Base-by-base conservation (phyloP, 1,284 basidiomycete genomes). In the Tranzscheliella williamsii region DNA sequence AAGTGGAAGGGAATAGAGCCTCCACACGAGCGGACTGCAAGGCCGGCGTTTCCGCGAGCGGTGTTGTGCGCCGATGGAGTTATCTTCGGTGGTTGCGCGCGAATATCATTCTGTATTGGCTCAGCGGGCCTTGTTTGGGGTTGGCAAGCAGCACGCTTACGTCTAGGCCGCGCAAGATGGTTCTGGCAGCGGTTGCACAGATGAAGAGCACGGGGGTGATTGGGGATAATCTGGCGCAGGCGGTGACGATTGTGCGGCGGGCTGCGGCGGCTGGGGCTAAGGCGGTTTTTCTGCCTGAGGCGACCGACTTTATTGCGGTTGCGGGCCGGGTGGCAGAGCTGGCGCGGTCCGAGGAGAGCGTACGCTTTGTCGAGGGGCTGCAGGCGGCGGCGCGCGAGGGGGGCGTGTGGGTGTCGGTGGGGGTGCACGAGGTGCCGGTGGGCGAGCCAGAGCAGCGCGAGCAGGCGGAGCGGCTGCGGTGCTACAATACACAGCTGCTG, bases 221-320 rank as follows among this genome's bases (percentile, higher is more conserved):
- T 29, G 57, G 61, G 31, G 70, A 70, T 21, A 77, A 77, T 34
- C 54, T 72, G 13, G 41, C 58, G 0, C 43, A 42, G 9, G 52
- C 62, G 1, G 26, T 60, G 20, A 34, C 41, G 5, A 35, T 82
- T n/a, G 73, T 83, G 27, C 60, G 72, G 5, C 13, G 36, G 27
- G 55, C 51, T 6, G 79, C 78, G 0, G 36, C 39, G 3, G 78
- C 76, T 0, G 80, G 80, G 0, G 81, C 81, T 3, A 75, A 74
- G 43, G 78, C 80, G 12, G 65, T 81, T 42, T 81, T 80, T 50
- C 70, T 83, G 5, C 81, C 82, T 16, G 82, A 83, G 71, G 73
- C 82, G 0, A 74, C 80, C 18, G 82, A 83, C 61, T 83, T 82
- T 38, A 82, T 83, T 49, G 79, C 80, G 1, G 73, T 78, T 7